A percentile compares a stretch with the other conserved stretches of the same genome.
Evolutionary conservation across 805 yeast species (phyloP).

Genomic region (Candida broadrunensis): DNA sequence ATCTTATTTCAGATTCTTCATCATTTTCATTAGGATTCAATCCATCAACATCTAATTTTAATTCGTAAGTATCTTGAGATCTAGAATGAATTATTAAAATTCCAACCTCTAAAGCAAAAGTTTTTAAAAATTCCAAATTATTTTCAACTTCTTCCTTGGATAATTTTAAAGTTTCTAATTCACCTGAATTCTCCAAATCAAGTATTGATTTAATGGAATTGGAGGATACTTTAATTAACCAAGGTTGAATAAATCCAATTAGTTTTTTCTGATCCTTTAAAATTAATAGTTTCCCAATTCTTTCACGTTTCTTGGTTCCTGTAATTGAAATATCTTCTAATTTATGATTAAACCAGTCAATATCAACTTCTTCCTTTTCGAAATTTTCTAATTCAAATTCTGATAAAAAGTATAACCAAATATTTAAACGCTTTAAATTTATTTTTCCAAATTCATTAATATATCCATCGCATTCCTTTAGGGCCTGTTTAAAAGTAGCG

Average conservation of each 20-base stretch:
- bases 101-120: constrained; percentile 65
- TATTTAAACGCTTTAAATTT: constrained; percentile 65
- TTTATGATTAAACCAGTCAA: constrained; percentile 88
- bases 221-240: constrained; percentile 40
- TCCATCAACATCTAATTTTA: constrained; percentile 71
- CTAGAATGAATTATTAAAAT: constrained; percentile 63
- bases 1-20: constrained; percentile 59
- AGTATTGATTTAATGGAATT: constrained; percentile 30
- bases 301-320: constrained; percentile 67
- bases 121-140: constrained; percentile 60
- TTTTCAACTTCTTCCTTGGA: constrained; percentile 45
- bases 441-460: constrained; percentile 80
- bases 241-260: constrained; percentile 54
- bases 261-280: constrained; percentile 73
- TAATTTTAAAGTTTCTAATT: constrained; percentile 31
- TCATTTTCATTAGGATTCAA: constrained; percentile 63
- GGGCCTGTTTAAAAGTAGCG: constrained; percentile 80
- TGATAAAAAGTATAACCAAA: constrained; percentile 74
- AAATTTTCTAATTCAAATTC: constrained; percentile 82
- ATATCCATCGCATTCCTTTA: constrained; percentile 76
- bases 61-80: constrained; percentile 52
- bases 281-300: constrained; percentile 61
- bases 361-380: constrained; percentile 79
- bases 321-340: constrained; percentile 73
- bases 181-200: constrained; percentile 25